Evolutionary conservation across 1,139 yeast species (phyloP).

Genomic region (Suhomyces terraborum): DNA sequence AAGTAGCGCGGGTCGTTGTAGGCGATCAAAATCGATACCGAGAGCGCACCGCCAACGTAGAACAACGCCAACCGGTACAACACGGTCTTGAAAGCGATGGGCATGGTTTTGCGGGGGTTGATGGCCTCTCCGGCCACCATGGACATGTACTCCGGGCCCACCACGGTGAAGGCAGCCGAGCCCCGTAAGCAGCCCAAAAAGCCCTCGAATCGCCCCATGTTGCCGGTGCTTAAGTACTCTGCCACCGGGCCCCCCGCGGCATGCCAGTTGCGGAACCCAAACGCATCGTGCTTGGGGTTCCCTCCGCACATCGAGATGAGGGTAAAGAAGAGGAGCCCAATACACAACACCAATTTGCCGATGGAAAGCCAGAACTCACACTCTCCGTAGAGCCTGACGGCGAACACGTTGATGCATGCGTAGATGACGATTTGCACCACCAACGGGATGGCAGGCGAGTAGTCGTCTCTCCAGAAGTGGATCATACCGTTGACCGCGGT

Average conservation of each 20-base stretch:
- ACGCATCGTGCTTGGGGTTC: conserved; percentile 64
- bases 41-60: conserved; percentile 55
- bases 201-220: conserved; percentile 69
- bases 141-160: conserved; percentile 83
- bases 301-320: conserved; percentile 86
- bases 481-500: conserved; percentile 77
- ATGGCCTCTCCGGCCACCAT: conserved; percentile 84
- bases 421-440: conserved; percentile 64
- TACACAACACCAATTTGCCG: conserved; percentile 68
- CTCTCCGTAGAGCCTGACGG: conserved; percentile 77
- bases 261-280: conserved; percentile 69
- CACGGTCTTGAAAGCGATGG: conserved; percentile 77
- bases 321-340: conserved; percentile 73
- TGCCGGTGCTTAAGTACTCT: conserved; percentile 55
- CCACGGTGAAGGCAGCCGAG: conserved; percentile 67
- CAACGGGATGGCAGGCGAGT: conserved; percentile 65
- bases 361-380: conserved; percentile 79
- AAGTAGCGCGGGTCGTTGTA: conserved; percentile 42
- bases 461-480: conserved; percentile 79
- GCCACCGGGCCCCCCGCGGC: conserved; percentile 53
- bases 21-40: conserved; percentile 43
- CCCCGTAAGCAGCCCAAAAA: conserved; percentile 59
- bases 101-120: conserved; percentile 76
- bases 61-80: conserved; percentile 69
- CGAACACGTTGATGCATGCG: conserved; percentile 64